phyloP scores from a whole-genome alignment of 768 basidiomycete genomes.

The Pisolithus orientalis region DNA sequence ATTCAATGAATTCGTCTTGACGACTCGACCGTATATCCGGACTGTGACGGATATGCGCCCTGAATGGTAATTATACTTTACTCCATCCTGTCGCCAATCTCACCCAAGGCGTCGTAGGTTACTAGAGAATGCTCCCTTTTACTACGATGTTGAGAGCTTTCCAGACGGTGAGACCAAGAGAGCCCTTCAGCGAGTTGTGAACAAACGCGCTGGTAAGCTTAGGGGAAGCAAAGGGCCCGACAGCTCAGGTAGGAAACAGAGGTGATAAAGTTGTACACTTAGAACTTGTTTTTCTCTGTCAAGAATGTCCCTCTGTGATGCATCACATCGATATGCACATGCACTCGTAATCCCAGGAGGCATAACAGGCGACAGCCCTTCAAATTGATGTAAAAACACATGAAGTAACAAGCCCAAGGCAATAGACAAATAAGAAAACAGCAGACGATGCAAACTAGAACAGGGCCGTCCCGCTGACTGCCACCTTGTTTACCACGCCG shows the following conservation, averaged over 20 bases:
- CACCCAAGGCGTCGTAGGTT: conserved; percentile 38
- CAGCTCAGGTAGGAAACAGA: conserved; percentile 13
- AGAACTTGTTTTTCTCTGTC: too few relatives aligned
- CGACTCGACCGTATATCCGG: conserved; percentile 82
- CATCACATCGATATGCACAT: too few relatives aligned
- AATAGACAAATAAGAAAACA: too few relatives aligned
- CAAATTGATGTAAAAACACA: too few relatives aligned
- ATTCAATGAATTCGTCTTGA: conserved; percentile 93
- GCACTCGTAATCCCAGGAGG: too few relatives aligned
- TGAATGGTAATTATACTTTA: conserved; percentile 61
- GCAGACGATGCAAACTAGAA: too few relatives aligned
- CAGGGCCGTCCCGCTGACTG: too few relatives aligned
- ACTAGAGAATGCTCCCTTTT: conserved; percentile 53
- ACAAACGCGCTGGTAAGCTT: conserved; percentile 47
- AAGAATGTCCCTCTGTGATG: too few relatives aligned
- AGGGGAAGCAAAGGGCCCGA: conserved; percentile 7
- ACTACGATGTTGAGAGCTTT: conserved; percentile 67
- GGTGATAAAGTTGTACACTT: background rate
- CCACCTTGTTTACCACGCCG: too few relatives aligned
- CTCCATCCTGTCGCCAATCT: conserved; percentile 1
- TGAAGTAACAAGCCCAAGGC: too few relatives aligned
- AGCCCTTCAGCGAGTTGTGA: conserved; percentile 46
- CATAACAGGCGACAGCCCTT: too few relatives aligned
- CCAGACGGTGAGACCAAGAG: conserved; percentile 67
- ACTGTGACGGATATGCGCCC: conserved; percentile 82